These are phyloP conservation scores for Colletotrichum spaethianum DNA, from an alignment of 2,329 filamentous ascomycete genomes.

Conservation along the genomic window DNA sequence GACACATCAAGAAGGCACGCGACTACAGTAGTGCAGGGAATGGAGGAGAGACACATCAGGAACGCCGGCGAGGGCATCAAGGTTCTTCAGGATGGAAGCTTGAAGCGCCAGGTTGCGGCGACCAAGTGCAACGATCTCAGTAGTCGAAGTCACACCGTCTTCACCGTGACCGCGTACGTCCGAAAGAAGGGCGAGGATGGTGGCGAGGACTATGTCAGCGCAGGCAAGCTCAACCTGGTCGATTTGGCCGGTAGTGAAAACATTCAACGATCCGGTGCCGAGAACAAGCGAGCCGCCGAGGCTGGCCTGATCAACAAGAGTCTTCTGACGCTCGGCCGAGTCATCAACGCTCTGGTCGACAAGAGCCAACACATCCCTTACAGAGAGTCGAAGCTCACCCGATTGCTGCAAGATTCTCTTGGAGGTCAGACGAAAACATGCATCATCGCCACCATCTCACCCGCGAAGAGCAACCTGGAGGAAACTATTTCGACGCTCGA, in stretches of 20 bases:
- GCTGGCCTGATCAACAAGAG: constrained; percentile 99
- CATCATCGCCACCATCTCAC: constrained; percentile 97
- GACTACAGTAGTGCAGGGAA: constrained; percentile 92
- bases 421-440: constrained; percentile 97
- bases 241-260: constrained; percentile 98
- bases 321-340: constrained; percentile 91
- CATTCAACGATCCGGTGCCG: constrained; percentile 95
- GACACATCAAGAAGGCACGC: constrained; percentile 88
- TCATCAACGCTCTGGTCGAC: constrained; percentile 98
- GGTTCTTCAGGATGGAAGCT: constrained; percentile 88
- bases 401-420: constrained; percentile 88
- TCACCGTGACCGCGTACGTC: constrained; percentile 93
- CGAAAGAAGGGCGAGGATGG: constrained; percentile 86
- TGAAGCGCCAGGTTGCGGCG: constrained; percentile 96
- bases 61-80: constrained; percentile 88
- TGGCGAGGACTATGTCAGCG: constrained; percentile 90
- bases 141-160: constrained; percentile 96
- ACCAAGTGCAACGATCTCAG: constrained; percentile 99
- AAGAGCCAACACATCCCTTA: constrained; percentile 89
- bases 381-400: constrained; percentile 88
- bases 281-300: constrained; percentile 97
- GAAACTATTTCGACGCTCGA: constrained; percentile 98
- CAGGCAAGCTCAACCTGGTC: constrained; percentile 95
- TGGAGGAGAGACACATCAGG: constrained; percentile 96
- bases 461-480: constrained; percentile 94